A percentile compares a stretch with the other conserved stretches of the same genome.
These are phyloP conservation scores for Metarhizium guizhouense DNA, from an alignment of 2,329 filamentous ascomycete genomes.

Conservation along the genomic window DNA sequence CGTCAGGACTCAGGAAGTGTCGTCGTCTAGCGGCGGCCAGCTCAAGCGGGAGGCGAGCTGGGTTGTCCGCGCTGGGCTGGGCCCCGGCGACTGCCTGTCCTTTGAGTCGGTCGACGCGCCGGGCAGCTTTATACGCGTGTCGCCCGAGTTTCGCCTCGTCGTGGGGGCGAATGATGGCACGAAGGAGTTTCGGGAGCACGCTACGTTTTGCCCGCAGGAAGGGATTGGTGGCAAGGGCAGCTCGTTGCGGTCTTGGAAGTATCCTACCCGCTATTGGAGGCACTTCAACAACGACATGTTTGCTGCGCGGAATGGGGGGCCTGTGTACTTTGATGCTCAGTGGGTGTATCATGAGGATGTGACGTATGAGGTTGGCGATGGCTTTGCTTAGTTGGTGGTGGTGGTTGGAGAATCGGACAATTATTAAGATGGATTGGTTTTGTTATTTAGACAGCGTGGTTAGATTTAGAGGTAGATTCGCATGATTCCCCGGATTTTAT, in stretches of 20 bases:
- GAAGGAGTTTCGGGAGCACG: constrained; percentile 51
- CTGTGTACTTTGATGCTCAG: neutral
- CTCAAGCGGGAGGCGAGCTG: constrained; percentile 45
- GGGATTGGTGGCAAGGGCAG: constrained; percentile 41
- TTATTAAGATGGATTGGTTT: no score
- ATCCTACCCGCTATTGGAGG: constrained; percentile 49
- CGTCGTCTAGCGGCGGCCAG: constrained; percentile 36
- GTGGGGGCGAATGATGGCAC: constrained; percentile 42
- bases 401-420: no score
- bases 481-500: no score
- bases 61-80: constrained; percentile 45
- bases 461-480: no score
- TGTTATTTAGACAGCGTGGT: no score
- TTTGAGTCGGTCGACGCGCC: constrained; percentile 51
- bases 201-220: constrained; percentile 50
- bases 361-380: neutral
- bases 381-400: neutral
- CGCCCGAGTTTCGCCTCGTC: constrained; percentile 36
- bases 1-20: constrained; percentile 46
- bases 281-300: constrained; percentile 30
- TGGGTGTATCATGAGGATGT: neutral
- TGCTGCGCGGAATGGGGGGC: neutral
- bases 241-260: constrained; percentile 49
- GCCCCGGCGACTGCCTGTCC: constrained; percentile 46
- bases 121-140: constrained; percentile 51